Evolutionary conservation across 2,329 filamentous ascomycete genomes (phyloP).

Genomic region (Decorospora gaudefroyi): DNA sequence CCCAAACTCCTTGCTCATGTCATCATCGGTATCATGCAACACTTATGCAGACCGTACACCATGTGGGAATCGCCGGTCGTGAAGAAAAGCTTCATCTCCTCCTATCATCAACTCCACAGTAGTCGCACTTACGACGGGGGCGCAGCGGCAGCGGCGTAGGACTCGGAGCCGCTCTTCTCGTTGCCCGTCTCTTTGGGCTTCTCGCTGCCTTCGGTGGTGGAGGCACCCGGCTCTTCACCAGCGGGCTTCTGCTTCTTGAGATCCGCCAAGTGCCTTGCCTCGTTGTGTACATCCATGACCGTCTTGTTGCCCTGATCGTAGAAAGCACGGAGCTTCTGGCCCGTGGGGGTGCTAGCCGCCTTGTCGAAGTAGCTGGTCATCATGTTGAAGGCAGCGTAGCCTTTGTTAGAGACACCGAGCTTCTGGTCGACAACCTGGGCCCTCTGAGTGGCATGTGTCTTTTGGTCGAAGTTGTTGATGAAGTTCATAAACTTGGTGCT

Average conservation of each 20-base stretch:
- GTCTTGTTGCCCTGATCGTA: conserved; percentile 85
- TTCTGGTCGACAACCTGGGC: conserved; percentile 81
- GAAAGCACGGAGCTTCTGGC: conserved; percentile 84
- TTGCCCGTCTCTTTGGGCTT: conserved; percentile 40
- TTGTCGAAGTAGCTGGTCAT: conserved; percentile 93
- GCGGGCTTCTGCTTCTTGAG: conserved; percentile 65
- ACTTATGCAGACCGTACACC: conserved; percentile 18
- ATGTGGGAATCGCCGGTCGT: conserved; percentile 18
- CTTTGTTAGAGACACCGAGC: conserved; percentile 79
- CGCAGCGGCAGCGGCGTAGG: conserved; percentile 18
- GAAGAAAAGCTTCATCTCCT: conserved; percentile 4
- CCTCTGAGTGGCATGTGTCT: conserved; percentile 85
- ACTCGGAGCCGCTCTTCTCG: conserved; percentile 17
- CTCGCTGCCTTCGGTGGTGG: conserved; percentile 51
- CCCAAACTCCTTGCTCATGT: conserved; percentile 13
- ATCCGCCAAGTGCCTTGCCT: conserved; percentile 85
- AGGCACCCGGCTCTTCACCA: conserved; percentile 47
- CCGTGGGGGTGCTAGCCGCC: conserved; percentile 82
- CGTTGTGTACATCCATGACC: conserved; percentile 89
- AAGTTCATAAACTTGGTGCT: conserved; percentile 77
- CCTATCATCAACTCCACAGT: not conserved
- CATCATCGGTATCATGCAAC: conserved; percentile 11
- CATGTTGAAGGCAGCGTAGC: conserved; percentile 67
- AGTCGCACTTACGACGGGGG: conserved; percentile 13
- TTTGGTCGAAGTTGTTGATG: conserved; percentile 76